Evolutionary conservation across 495 filamentous ascomycete species (phyloP), one percentile per base, ranked within the genome.

Genomic region (Hapsidospora chrysogenum): DNA sequence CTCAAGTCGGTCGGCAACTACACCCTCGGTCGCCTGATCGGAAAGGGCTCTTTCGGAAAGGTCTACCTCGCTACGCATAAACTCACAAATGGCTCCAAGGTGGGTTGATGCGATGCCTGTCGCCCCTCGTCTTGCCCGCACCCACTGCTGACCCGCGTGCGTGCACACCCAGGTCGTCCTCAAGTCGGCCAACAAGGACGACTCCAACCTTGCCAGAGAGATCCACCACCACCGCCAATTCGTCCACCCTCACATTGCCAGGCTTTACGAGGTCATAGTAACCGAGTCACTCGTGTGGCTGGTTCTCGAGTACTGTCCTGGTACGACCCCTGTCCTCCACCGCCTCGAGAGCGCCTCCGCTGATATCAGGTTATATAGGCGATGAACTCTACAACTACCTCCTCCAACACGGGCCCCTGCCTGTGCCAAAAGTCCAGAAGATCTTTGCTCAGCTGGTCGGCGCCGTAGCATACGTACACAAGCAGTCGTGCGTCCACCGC

Each of bases 181-280:
- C 51, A 96, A 96, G 57, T 94, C 87, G 30, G 86, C 89, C 37
- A 86, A 85, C 50, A 95, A 93, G 57, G 79, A 87, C 45, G 89
- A 97, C 50, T 71, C 82, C 20, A 96, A 96, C 52, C 76, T 97
- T 26, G 85, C 86, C 25, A 79, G 89, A 38, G 89, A 97, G 52
- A 96, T 97, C 43, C 89, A 97, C 51, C 89, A 97, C 49, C 89
- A 97, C 52, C 80, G 89, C 44, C 89, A 97, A 60, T 93, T 97
- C 54, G 65, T 94, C 40, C 89, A 97, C 52, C 89, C 89, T 18
- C 89, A 97, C 61, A 97, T 97, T 51, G 86, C 89, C 17, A 72
- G 89, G 9, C 63, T 97, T 9, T 96, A 97, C 62, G 89, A 97
- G 58, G 87, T 97, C 33, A 87, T 96, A 37, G 85, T 96, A 22